Evolutionary conservation across 495 filamentous ascomycete species (phyloP).

Genomic region (Tirmania nivea): DNA sequence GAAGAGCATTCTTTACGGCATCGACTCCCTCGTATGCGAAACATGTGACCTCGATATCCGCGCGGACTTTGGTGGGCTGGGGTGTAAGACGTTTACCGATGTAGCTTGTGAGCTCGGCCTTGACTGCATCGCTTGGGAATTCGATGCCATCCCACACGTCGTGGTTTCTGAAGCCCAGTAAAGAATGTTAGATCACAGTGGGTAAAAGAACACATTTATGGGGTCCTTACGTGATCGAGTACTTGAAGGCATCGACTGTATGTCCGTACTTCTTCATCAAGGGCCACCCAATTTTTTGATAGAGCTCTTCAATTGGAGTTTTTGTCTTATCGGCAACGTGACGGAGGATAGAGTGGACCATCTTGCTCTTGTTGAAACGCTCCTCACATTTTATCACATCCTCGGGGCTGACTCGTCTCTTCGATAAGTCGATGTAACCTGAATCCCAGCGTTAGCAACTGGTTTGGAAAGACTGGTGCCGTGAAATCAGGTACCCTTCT

Average conservation of each 20-base stretch:
- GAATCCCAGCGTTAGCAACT: background rate
- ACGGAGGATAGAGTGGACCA: constrained; percentile 93
- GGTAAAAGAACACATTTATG: constrained; percentile 10
- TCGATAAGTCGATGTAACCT: constrained; percentile 96
- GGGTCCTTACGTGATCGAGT: constrained; percentile 64
- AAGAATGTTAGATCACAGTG: background rate
- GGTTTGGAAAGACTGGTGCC: background rate
- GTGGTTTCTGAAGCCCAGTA: constrained; percentile 44
- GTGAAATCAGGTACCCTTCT: constrained; percentile 46
- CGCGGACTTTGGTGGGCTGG: constrained; percentile 91
- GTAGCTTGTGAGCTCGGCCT: constrained; percentile 71
- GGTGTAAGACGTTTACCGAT: constrained; percentile 91
- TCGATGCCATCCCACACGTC: constrained; percentile 83
- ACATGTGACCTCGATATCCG: constrained; percentile 94
- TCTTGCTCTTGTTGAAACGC: constrained; percentile 98
- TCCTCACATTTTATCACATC: constrained; percentile 97
- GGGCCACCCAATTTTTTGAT: constrained; percentile 88
- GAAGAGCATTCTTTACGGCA: constrained; percentile 75
- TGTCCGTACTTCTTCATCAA: constrained; percentile 95
- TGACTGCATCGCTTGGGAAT: constrained; percentile 70
- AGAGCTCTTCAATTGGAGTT: constrained; percentile 78
- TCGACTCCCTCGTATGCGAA: constrained; percentile 98
- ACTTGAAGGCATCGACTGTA: constrained; percentile 92
- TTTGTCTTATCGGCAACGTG: constrained; percentile 94
- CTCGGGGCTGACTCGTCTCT: constrained; percentile 90